Percentiles rank a stretch among this genome's conserved stretches.
Evolutionary conservation across 192 early-diverging fungal species (phyloP).

Genomic region (Gonapodya prolifera): DNA sequence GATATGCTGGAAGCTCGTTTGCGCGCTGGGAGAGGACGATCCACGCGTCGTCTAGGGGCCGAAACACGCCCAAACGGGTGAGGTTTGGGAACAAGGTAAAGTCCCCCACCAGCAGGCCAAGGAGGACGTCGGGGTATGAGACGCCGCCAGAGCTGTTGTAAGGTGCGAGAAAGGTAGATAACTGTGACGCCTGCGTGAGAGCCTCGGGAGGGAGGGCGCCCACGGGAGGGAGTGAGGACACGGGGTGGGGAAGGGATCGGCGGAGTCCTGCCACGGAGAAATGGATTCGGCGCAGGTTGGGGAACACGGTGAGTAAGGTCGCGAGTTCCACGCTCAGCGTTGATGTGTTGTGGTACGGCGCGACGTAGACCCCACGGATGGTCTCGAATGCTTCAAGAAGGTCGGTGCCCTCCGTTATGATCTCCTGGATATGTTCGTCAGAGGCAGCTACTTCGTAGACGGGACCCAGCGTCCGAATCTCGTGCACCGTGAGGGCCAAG

Average conservation of each 20-base stretch:
- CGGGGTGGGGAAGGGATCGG: not conserved
- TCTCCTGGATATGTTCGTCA: too few species aligned
- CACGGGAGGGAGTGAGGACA: not conserved
- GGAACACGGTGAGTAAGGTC: not conserved
- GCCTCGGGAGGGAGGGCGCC: too few species aligned
- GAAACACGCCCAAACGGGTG: not conserved
- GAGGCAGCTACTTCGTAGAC: not conserved
- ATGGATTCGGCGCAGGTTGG: not conserved
- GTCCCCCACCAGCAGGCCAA: not conserved
- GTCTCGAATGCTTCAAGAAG: not conserved
- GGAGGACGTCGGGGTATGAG: not conserved
- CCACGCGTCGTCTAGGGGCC: not conserved
- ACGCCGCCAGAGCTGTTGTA: not conserved
- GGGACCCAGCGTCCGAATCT: not conserved
- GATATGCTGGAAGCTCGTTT: not conserved
- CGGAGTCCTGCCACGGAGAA: not conserved
- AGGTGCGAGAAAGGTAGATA: not conserved
- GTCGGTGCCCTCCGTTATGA: not conserved
- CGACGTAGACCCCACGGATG: not conserved
- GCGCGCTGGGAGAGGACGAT: not conserved
- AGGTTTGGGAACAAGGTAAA: not conserved
- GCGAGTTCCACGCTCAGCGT: not conserved
- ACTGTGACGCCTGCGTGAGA: not conserved
- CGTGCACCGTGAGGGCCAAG: not conserved
- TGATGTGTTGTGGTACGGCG: not conserved